Evolutionary conservation across 2,329 filamentous ascomycete species (phyloP), one percentile per base, ranked within the genome.

Genomic region (Periconia sp.): DNA sequence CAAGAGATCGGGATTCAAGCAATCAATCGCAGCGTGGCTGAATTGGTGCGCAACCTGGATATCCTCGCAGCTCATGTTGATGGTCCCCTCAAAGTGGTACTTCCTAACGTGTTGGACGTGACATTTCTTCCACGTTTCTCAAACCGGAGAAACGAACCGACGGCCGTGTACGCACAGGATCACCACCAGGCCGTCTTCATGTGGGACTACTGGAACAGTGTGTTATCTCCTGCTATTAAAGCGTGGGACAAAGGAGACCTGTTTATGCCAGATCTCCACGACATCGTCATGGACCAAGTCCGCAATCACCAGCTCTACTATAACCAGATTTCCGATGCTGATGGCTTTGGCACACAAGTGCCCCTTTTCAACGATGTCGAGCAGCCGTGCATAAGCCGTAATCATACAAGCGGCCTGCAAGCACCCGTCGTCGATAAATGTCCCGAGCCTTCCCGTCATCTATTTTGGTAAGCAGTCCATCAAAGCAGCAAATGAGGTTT

Each of bases 41-140:
- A 64, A 41, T 56, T 74, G 33, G 71, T 74, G 45, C 60, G 62
- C 41, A 64, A 70, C 41, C 68, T 75, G 41, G 63, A 74, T 49
- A 41, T 66, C 11, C 58, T 74, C 15, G 70, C 65, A 27, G 60
- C 64, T 45, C 60, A 71, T 45, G 56, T 61, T 31, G 45, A 51
- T 30, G 49, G 46, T 7, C 61, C 65, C 19, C 56, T 68, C 30
- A 64, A 66, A 48, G 58, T 74, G 40, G 57, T 74, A 23, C 55
- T 71, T 46, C 66, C 70, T 41, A 65, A 61, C 31, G 52, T 73
- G 44, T 52, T 71, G 48, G 73, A 75, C 57, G 60, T 71, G 33
- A 71, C 68, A 17, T 74, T 74, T 53, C 55, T 74, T 41, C 72
- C 72, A 47, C 61, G 59, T 46, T 73, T 71, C 51, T 62, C 68